phyloP scores from a whole-genome alignment of 768 basidiomycete species.

The Podaxis mareebaensis region DNA sequence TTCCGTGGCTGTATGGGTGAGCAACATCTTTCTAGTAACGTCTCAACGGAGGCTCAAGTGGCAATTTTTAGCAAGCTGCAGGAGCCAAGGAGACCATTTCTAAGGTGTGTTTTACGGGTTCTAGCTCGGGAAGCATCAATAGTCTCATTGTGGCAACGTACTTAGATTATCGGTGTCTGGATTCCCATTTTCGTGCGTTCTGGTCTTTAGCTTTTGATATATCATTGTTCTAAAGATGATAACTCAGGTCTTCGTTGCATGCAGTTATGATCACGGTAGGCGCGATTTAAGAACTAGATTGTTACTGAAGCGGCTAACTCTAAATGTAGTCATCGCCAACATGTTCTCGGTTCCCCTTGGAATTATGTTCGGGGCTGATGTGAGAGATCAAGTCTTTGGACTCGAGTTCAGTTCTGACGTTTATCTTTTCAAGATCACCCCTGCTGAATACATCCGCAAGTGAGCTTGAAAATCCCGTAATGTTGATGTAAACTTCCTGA shows the following conservation, averaged over 20 bases:
- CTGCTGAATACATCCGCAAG: constrained; percentile 66
- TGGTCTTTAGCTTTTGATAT: neutral
- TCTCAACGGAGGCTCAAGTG: neutral
- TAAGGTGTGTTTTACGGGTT: constrained; percentile 41
- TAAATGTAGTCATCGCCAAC: constrained; percentile 59
- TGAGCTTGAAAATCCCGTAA: constrained; percentile 28
- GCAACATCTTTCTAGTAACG: constrained; percentile 22
- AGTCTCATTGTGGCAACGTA: neutral
- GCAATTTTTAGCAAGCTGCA: constrained; percentile 57
- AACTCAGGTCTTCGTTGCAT: constrained; percentile 64
- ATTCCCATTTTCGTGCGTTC: constrained; percentile 69
- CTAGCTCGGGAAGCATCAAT: neutral
- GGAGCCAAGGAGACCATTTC: constrained; percentile 68
- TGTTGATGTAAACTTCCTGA: neutral
- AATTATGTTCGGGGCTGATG: constrained; percentile 69
- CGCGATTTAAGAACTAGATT: neutral
- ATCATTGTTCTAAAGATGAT: neutral
- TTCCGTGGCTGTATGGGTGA: constrained; percentile 70
- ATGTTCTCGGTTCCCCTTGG: constrained; percentile 75
- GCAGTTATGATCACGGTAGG: constrained; percentile 70
- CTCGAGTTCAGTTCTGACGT: neutral
- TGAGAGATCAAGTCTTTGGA: constrained; percentile 30
- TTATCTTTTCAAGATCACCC: constrained; percentile 40
- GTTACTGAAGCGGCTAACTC: neutral
- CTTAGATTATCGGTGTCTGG: constrained; percentile 62